Conservation (phyloP, 192 early-diverging fungal genomes). For the Coemansia sp. region DNA sequence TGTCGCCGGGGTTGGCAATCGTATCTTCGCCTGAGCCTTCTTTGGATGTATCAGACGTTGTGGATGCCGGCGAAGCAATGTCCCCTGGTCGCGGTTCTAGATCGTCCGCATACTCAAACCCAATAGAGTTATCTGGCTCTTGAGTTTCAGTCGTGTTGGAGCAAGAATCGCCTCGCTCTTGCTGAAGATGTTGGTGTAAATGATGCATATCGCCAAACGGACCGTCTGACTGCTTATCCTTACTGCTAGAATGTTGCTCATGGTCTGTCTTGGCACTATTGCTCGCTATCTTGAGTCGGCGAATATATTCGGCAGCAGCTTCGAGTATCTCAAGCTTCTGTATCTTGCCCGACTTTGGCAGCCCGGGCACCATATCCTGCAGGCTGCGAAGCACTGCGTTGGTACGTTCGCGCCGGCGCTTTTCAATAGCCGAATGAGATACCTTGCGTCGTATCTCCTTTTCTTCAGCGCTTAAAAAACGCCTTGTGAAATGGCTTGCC, state of each 20-base stretch:
- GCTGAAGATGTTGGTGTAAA: background rate
- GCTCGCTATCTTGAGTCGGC: slow-evolving; percentile 20
- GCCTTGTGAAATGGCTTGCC: background rate
- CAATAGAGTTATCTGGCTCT: background rate
- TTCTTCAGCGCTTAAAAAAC: slow-evolving; percentile 49
- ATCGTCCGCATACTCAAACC: background rate
- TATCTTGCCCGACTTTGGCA: slow-evolving; percentile 47
- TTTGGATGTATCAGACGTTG: slow-evolving; percentile 18
- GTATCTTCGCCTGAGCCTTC: slow-evolving; percentile 37
- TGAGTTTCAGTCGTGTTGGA: slow-evolving; percentile 6
- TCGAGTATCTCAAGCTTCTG: slow-evolving; percentile 56
- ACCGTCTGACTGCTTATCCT: background rate
- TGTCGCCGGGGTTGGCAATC: slow-evolving; percentile 9
- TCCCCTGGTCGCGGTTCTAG: slow-evolving; percentile 10
- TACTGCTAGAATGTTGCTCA: background rate
- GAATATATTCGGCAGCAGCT: slow-evolving; percentile 52
- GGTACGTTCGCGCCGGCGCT: slow-evolving; percentile 83
- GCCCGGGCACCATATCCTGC: slow-evolving; percentile 70
- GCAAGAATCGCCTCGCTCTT: background rate
- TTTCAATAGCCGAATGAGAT: slow-evolving; percentile 85
- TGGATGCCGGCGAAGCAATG: slow-evolving; percentile 29
- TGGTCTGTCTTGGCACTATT: background rate
- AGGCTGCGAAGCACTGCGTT: slow-evolving; percentile 82
- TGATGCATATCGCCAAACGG: background rate
- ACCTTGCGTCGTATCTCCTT: slow-evolving; percentile 78